A percentile compares a stretch with the other conserved stretches of the same genome.
Evolutionary conservation across 352 stramenopile species (phyloP).

Genomic region (Phytophthora pisi): DNA sequence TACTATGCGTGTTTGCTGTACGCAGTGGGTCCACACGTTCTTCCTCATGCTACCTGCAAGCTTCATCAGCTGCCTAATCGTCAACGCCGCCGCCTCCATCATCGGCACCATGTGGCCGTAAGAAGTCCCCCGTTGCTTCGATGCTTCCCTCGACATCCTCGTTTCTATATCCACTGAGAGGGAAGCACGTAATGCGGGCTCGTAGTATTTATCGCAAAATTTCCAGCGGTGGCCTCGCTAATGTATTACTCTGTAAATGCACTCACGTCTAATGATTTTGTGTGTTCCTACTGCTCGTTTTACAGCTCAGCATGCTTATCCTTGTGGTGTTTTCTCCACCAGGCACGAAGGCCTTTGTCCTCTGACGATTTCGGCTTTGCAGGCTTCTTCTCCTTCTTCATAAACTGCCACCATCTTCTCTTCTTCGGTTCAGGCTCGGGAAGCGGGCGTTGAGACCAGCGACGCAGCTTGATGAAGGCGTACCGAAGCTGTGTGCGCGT

Average conservation of each 20-base stretch:
- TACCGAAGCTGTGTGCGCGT: constrained; percentile 59
- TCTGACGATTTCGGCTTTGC: constrained; percentile 8
- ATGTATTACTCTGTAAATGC: constrained; percentile 44
- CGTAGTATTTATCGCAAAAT: constrained; percentile 37
- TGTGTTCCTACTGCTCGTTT: constrained; percentile 1
- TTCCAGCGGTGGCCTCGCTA: constrained; percentile 23
- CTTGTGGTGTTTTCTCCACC: constrained; percentile 31
- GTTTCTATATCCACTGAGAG: constrained; percentile 19
- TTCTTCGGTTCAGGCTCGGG: constrained; percentile 17
- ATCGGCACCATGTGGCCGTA: constrained; percentile 83
- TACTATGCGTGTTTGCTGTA: constrained; percentile 13
- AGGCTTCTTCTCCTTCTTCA: constrained; percentile 22
- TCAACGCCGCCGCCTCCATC: constrained; percentile 74
- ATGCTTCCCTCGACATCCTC: constrained; percentile 5
- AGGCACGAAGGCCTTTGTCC: constrained; percentile 27
- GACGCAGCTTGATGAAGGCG: constrained; percentile 64
- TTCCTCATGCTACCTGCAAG: constrained; percentile 83
- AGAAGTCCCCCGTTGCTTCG: constrained; percentile 22
- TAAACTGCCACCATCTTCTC: constrained; percentile 35
- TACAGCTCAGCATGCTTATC: constrained; percentile 30
- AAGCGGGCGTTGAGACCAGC: constrained; percentile 44
- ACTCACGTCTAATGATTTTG: constrained; percentile 14
- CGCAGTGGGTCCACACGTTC: constrained; percentile 76
- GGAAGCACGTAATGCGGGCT: constrained; percentile 11
- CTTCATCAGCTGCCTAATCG: constrained; percentile 81